Evolutionary conservation across 2,329 filamentous ascomycete genomes (phyloP).

Genomic region (Tolypocladium nubicola): DNA sequence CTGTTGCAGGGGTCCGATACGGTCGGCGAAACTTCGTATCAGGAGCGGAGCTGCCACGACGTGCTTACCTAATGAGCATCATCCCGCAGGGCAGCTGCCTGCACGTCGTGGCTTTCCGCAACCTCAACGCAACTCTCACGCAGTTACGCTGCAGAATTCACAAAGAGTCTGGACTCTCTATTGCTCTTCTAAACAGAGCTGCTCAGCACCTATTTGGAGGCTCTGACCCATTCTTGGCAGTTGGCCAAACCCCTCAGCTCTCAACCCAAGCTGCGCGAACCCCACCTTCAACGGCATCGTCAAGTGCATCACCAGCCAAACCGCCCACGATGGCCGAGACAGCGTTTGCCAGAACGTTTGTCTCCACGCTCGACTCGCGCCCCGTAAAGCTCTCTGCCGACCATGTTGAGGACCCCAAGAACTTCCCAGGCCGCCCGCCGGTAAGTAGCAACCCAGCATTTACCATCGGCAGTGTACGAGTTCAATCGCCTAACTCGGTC

Average conservation of each 20-base stretch:
- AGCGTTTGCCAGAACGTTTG: constrained; percentile 73
- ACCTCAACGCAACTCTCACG: neutral
- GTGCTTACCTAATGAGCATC: neutral
- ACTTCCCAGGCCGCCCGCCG: constrained; percentile 64
- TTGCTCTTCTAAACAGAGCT: too few relatives aligned
- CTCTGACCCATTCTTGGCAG: neutral
- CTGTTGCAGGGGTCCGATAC: constrained; percentile 19
- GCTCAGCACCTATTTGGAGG: neutral
- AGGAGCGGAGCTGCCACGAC: neutral
- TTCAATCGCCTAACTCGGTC: neutral
- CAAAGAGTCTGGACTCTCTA: neutral
- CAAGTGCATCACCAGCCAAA: neutral
- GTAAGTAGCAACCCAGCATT: constrained; percentile 35
- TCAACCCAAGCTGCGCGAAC: neutral
- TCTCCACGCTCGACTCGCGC: constrained; percentile 67
- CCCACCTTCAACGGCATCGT: neutral
- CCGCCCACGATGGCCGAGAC: constrained; percentile 60
- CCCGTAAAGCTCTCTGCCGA: constrained; percentile 77
- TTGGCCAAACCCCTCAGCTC: neutral
- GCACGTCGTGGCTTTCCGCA: neutral
- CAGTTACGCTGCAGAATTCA: neutral
- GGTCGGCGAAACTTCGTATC: constrained; percentile 22
- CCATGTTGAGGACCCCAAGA: constrained; percentile 77
- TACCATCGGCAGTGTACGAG: neutral
- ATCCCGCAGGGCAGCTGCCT: neutral